A percentile compares a stretch with the other conserved stretches of the same genome.
phyloP scores from a whole-genome alignment of 148 eudicot genomes.

The Chenopodium album region DNA sequence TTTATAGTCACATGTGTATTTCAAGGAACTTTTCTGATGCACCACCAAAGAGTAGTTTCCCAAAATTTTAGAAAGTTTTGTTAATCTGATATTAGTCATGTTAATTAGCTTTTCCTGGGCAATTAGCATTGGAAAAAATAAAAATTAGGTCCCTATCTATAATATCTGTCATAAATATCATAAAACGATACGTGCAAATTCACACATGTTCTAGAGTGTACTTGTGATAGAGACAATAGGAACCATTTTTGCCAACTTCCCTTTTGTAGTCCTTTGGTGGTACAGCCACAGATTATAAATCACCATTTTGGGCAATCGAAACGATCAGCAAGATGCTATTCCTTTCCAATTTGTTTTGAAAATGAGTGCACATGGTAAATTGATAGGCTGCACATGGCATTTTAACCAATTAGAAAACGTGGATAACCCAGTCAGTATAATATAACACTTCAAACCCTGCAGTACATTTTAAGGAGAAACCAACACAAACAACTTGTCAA shows the following conservation, averaged over 20 bases:
- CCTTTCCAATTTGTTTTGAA: slow-evolving; percentile 25
- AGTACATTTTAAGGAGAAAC: neutral
- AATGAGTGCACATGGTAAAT: slow-evolving; percentile 30
- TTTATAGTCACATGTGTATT: neutral
- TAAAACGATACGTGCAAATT: slow-evolving; percentile 23
- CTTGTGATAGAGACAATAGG: slow-evolving; percentile 24
- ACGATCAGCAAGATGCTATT: slow-evolving; percentile 23
- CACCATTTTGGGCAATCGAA: slow-evolving; percentile 15
- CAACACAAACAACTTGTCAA: slow-evolving; percentile 6
- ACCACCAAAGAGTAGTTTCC: neutral
- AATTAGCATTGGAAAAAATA: neutral
- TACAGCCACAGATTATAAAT: slow-evolving; percentile 13
- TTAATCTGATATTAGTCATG: neutral
- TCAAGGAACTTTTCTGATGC: neutral
- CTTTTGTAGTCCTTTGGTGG: slow-evolving; percentile 15
- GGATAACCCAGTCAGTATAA: slow-evolving; percentile 7
- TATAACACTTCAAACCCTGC: neutral
- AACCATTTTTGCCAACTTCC: slow-evolving; percentile 13
- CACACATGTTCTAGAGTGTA: slow-evolving; percentile 18
- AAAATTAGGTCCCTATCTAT: slow-evolving; percentile 16
- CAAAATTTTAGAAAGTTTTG: neutral
- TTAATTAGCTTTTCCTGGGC: slow-evolving; percentile 6
- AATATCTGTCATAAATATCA: slow-evolving; percentile 15
- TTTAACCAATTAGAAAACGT: slow-evolving; percentile 21
- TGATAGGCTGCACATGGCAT: slow-evolving; percentile 36